Evolutionary conservation across 495 filamentous ascomycete species (phyloP), one percentile per base, ranked within the genome.

Genomic region (Podospora appendiculata): DNA sequence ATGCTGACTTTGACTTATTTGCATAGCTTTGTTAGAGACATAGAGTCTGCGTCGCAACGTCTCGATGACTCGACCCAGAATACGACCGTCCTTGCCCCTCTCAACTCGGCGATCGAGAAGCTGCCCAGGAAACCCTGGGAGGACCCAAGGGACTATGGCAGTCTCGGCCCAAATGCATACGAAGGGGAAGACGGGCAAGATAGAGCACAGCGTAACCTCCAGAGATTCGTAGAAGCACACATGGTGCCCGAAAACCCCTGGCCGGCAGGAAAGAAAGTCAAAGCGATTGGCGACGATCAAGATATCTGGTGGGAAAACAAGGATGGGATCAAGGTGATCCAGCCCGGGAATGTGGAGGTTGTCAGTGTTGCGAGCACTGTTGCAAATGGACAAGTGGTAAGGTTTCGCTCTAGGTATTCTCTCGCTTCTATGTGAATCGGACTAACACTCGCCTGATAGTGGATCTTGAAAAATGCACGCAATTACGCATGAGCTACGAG

Each of bases 71-170:
- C 71, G 1, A 60, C 73, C 0, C 65, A 77, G 49, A 96, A 96
- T 62, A 86, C 90, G 10, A 98, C 94, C 0, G 87, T 98, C 25
- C 78, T 98, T 0, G 93, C 93, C 2, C 94, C 93, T 1, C 67
- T 84, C 6, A 97, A 98, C 67, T 81, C 79, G 39, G 89, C 81
- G 1, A 81, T 98, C 55, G 85, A 85, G 57, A 78, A 69, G 1
- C 75, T 97, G 39, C 89, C 90, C 0, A 75, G 88, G 51, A 97
- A 97, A 62, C 93, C 93, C 2, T 98, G 93, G 93, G 92, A 98
- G 59, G 84, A 94, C 55, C 83, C 88, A 0, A 68, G 80, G 39
- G 94, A 98, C 51, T 95, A 95, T 64, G 71, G 70, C 4, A 71
- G 70, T 7, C 72, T 89, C 14, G 92, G 92, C 0, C 72, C 79